A percentile compares a stretch with the other conserved stretches of the same genome.
Evolutionary conservation across 2,329 filamentous ascomycete species (phyloP).

Genomic region (Diplodia seriata): DNA sequence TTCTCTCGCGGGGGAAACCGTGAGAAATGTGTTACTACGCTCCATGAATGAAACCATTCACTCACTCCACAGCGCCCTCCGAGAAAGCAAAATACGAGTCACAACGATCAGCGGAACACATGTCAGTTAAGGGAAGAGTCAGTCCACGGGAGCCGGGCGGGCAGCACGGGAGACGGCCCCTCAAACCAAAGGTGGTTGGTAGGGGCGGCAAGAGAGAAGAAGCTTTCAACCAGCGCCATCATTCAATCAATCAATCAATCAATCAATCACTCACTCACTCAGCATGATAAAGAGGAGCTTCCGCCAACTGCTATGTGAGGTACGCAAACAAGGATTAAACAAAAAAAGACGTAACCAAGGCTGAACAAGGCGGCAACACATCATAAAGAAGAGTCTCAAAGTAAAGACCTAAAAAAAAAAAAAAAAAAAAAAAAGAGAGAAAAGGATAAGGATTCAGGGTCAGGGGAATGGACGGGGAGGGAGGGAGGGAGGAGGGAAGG

Average conservation of each 20-base stretch:
- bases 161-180: no score
- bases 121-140: no score
- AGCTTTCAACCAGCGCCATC: background rate
- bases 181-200: no score
- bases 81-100: no score
- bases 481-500: background rate
- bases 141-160: no score
- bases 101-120: no score
- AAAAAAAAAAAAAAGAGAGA: background rate
- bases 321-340: background rate
- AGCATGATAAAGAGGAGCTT: background rate
- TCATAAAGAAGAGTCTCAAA: background rate
- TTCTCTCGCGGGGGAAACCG: no score
- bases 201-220: no score
- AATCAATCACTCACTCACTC: constrained; percentile 10
- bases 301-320: constrained; percentile 12
- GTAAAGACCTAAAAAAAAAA: no score
- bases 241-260: constrained; percentile 5
- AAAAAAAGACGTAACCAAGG: background rate
- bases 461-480: background rate
- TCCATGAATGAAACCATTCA: no score
- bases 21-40: no score
- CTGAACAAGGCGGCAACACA: background rate
- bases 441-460: background rate
- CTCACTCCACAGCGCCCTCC: no score